Evolutionary conservation across 2,329 filamentous ascomycete species (phyloP).

Genomic region (Fusarium graminum): DNA sequence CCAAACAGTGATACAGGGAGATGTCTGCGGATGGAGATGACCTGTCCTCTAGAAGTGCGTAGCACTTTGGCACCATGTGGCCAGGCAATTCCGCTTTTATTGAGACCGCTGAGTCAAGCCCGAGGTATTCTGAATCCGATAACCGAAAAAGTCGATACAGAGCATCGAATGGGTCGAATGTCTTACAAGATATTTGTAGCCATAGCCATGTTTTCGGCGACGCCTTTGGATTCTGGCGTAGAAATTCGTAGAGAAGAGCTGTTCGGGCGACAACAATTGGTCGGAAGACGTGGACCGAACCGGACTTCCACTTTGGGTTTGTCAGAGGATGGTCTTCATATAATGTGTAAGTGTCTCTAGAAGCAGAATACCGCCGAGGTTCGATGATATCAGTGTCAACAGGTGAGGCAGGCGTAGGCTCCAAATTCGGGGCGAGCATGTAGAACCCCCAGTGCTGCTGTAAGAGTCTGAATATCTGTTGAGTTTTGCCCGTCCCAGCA

Average conservation of each 20-base stretch:
- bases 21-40: neutral
- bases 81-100: neutral
- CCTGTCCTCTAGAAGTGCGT: neutral
- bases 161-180: slow-evolving; percentile 8
- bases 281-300: neutral
- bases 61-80: neutral
- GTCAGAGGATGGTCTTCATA: neutral
- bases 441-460: slow-evolving; percentile 1
- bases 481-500: slow-evolving; percentile 6
- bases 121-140: neutral
- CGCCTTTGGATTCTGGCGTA: neutral
- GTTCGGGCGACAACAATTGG: neutral
- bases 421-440: neutral
- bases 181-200: slow-evolving; percentile 1
- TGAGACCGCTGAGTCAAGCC: fast-evolving
- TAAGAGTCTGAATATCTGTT: slow-evolving; percentile 2
- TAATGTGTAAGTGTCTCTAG: slow-evolving; percentile 1
- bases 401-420: neutral
- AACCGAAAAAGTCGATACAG: slow-evolving; percentile 11
- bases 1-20: neutral
- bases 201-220: slow-evolving; percentile 4
- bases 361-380: neutral
- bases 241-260: slow-evolving; percentile 1
- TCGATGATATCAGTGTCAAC: neutral
- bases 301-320: neutral